A percentile compares a stretch with the other conserved stretches of the same genome.
phyloP scores from a whole-genome alignment of 768 basidiomycete species.

The Leccinum ochraceum region DNA sequence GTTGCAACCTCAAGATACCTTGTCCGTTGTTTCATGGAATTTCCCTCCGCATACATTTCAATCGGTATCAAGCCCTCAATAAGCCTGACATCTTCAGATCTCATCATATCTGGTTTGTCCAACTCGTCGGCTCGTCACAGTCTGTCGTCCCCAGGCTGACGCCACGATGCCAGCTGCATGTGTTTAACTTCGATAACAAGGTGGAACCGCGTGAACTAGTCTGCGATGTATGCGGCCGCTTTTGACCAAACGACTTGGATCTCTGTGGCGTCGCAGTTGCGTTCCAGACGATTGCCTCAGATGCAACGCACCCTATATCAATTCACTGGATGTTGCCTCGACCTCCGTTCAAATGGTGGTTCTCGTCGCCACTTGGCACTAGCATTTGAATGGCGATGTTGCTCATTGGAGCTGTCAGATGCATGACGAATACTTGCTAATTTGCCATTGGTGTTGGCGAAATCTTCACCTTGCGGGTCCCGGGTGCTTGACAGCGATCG shows the following conservation, averaged over 20 bases:
- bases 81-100: not conserved
- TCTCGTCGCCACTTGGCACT: not conserved
- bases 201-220: not conserved
- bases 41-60: slow-evolving; percentile 2
- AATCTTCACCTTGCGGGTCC: not conserved
- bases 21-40: not conserved
- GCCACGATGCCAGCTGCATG: not conserved
- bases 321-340: not conserved
- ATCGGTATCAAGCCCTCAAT: slow-evolving; percentile 1
- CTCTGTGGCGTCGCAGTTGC: not conserved
- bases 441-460: not conserved
- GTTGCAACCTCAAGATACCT: not conserved
- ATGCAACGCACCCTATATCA: not conserved
- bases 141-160: not conserved
- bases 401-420: not conserved
- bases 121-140: not conserved
- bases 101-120: not conserved
- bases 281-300: not conserved
- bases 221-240: not conserved
- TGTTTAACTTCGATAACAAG: not conserved
- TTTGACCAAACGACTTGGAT: not conserved
- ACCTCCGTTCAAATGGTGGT: not conserved
- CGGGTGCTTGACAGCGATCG: not conserved
- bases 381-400: not conserved
- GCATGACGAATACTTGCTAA: not conserved